Evolutionary conservation across 306 rosid genomes (phyloP).

Genomic region (peach (Prunus persica)): DNA sequence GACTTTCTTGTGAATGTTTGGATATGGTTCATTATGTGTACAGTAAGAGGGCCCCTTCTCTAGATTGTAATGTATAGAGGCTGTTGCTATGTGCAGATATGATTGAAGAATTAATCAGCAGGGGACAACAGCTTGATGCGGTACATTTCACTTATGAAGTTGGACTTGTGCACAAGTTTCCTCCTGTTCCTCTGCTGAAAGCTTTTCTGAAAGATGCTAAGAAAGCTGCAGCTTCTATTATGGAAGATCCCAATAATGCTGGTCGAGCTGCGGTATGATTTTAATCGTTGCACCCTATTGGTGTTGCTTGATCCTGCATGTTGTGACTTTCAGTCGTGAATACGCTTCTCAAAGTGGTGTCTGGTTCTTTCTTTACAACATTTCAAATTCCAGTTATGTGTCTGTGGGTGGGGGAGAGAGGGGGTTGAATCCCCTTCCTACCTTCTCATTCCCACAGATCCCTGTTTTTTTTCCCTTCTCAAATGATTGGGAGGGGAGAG

Average conservation of each 20-base stretch:
- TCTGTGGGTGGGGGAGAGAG: not conserved
- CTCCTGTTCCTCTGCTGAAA: constrained; percentile 84
- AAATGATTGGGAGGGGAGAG: not conserved
- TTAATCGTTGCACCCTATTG: constrained; percentile 4
- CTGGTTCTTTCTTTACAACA: not conserved
- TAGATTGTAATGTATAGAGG: constrained; percentile 2
- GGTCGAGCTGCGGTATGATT: constrained; percentile 87
- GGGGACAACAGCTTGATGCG: constrained; percentile 99
- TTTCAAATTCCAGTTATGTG: not conserved
- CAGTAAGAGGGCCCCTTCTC: not conserved
- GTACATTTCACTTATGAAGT: constrained; percentile 95
- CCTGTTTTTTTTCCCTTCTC: not conserved
- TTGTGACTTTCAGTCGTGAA: not conserved
- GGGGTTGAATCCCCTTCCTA: not conserved
- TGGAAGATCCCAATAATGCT: constrained; percentile 81
- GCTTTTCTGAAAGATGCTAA: constrained; percentile 90
- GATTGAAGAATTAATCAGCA: constrained; percentile 89
- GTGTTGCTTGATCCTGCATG: not conserved
- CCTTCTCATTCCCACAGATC: not conserved
- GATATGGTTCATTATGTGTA: not conserved
- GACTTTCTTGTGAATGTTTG: not conserved
- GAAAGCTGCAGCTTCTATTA: constrained; percentile 87
- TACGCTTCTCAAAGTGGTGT: not conserved
- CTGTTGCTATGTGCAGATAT: constrained; percentile 52
- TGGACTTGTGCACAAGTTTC: constrained; percentile 79